A percentile compares a stretch with the other conserved stretches of the same genome.
These are phyloP conservation scores for Kuraishia borneana DNA, from an alignment of 805 yeast genomes.

Conservation along the genomic window DNA sequence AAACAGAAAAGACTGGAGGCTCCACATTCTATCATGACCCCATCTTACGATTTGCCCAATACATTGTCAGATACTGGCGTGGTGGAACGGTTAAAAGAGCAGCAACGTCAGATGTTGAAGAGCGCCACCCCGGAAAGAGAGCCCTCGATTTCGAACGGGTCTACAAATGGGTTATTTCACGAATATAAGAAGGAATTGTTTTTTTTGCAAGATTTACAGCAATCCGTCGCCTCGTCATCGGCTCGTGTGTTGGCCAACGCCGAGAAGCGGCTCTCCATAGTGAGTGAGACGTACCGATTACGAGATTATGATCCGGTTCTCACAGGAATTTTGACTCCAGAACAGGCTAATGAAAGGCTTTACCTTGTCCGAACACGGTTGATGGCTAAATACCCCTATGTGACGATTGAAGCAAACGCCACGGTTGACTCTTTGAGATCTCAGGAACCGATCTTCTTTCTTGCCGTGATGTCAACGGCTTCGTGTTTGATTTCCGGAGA, in stretches of 20 bases:
- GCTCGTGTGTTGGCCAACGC: conserved; percentile 37
- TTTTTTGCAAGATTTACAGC: conserved; percentile 21
- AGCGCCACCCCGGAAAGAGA: neutral
- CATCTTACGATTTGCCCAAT: neutral
- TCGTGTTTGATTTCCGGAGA: conserved; percentile 25
- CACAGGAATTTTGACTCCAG: conserved; percentile 42
- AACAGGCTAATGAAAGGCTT: conserved; percentile 49
- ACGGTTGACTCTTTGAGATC: conserved; percentile 36
- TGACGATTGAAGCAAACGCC: conserved; percentile 35
- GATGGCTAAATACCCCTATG: conserved; percentile 40
- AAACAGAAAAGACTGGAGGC: neutral
- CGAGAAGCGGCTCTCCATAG: conserved; percentile 25
- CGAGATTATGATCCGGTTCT: conserved; percentile 37
- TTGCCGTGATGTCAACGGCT: conserved; percentile 52
- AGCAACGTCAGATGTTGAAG: no score
- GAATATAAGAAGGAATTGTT: conserved; percentile 31
- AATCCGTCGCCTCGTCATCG: conserved; percentile 24
- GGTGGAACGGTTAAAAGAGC: no score
- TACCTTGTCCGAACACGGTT: conserved; percentile 35
- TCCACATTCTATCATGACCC: neutral
- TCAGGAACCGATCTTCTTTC: conserved; percentile 49
- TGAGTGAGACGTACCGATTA: conserved; percentile 13
- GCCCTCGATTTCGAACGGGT: neutral
- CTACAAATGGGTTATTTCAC: neutral
- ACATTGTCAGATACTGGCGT: no score